These are phyloP conservation scores for Porphyrellus cyaneotinctus DNA, from an alignment of 768 basidiomycete species.

Conservation along the genomic window DNA sequence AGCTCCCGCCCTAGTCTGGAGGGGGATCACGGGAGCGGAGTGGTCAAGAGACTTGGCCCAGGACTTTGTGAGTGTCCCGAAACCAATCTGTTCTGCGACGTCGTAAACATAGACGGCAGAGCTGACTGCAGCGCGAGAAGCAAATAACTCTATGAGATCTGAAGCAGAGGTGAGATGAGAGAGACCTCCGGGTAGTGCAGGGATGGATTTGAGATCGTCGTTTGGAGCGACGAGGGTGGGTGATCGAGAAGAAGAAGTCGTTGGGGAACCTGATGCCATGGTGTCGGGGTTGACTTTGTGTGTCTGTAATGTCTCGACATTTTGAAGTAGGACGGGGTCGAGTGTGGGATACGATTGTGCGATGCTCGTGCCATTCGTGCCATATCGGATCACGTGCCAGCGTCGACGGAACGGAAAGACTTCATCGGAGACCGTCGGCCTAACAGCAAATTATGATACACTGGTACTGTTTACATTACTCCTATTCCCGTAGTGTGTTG, in stretches of 20 bases:
- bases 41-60: constrained; percentile 46
- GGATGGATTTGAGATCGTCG: constrained; percentile 29
- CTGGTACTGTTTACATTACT: neutral
- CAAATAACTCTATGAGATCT: constrained; percentile 61
- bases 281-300: neutral
- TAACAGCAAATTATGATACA: too few species aligned
- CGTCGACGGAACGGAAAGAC: neutral
- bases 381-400: constrained; percentile 29
- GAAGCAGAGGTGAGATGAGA: constrained; percentile 43
- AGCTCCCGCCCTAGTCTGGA: constrained; percentile 84
- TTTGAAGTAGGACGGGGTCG: neutral
- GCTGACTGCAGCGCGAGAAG: constrained; percentile 51
- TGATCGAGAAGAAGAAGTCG: constrained; percentile 16
- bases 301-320: neutral
- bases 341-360: constrained; percentile 31
- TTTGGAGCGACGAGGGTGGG: constrained; percentile 34
- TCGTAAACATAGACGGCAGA: constrained; percentile 79
- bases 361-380: constrained; percentile 29
- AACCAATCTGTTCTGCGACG: constrained; percentile 78
- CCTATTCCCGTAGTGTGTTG: constrained; percentile 55
- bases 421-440: neutral
- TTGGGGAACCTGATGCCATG: constrained; percentile 3
- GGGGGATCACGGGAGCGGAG: constrained; percentile 54
- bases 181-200: neutral
- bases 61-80: constrained; percentile 67